phyloP scores from a whole-genome alignment of 2,329 filamentous ascomycete genomes.

The Pezicula radicicola region DNA sequence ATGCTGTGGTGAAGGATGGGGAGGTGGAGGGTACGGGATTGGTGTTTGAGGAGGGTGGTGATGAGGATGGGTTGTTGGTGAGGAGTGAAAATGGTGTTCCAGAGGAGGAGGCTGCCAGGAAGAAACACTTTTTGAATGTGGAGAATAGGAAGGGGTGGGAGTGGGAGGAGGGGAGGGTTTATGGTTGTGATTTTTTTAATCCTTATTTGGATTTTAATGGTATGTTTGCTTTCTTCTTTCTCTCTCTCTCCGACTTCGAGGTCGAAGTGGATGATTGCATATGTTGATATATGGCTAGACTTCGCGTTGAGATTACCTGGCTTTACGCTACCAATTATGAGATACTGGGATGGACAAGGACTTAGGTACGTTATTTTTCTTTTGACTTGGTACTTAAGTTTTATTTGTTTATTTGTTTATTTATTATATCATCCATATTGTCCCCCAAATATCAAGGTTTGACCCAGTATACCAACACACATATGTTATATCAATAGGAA shows the following conservation, averaged over 20 bases:
- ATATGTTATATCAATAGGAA: slow-evolving; percentile 22
- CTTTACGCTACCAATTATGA: slow-evolving; percentile 70
- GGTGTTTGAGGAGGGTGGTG: slow-evolving; percentile 33
- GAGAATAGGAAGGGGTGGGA: slow-evolving; percentile 51
- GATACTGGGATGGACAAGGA: slow-evolving; percentile 77
- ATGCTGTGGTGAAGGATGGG: not conserved
- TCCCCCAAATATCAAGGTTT: not conserved
- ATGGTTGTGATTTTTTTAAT: slow-evolving; percentile 79
- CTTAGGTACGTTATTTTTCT: slow-evolving; percentile 55
- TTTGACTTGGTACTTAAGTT: slow-evolving; percentile 26
- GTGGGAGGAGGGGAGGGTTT: slow-evolving; percentile 60
- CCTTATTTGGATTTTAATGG: slow-evolving; percentile 85
- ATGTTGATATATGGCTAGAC: slow-evolving; percentile 34
- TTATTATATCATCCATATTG: not conserved
- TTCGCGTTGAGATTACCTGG: slow-evolving; percentile 71
- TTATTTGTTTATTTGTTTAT: slow-evolving; percentile 30
- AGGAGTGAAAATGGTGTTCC: slow-evolving; percentile 38
- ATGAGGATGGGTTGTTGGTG: slow-evolving; percentile 37
- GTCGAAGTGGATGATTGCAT: not conserved
- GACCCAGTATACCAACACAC: slow-evolving; percentile 6
- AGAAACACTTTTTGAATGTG: slow-evolving; percentile 59
- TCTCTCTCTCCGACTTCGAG: not conserved
- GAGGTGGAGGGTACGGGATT: slow-evolving; percentile 16
- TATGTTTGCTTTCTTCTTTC: slow-evolving; percentile 24
- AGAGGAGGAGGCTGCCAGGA: slow-evolving; percentile 40